phyloP scores from a whole-genome alignment of 352 stramenopile species.

The Globisporangium paroecandrum region DNA sequence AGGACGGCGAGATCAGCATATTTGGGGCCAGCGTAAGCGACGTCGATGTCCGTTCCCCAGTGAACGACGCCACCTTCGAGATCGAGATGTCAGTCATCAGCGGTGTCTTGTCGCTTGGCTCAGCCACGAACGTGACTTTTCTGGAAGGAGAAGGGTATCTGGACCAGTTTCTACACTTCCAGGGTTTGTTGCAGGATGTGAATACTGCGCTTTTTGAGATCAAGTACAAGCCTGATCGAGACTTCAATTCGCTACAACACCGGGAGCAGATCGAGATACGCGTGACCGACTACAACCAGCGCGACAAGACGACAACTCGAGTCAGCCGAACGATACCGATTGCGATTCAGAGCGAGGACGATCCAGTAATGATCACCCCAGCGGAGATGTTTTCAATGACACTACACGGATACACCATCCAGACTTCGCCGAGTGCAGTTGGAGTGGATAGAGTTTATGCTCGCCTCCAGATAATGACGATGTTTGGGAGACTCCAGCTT shows the following conservation, averaged over 20 bases:
- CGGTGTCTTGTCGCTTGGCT: slow-evolving; percentile 43
- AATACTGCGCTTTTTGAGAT: slow-evolving; percentile 76
- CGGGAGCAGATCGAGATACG: slow-evolving; percentile 50
- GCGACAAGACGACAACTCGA: slow-evolving; percentile 45
- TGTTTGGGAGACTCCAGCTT: slow-evolving; percentile 45
- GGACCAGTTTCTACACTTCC: slow-evolving; percentile 60
- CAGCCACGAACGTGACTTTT: slow-evolving; percentile 25
- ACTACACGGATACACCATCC: slow-evolving; percentile 44
- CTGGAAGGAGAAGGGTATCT: slow-evolving; percentile 45
- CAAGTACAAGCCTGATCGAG: slow-evolving; percentile 57
- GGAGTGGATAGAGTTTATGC: slow-evolving; percentile 30
- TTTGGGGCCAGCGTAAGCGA: slow-evolving; percentile 67
- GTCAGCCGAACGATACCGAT: slow-evolving; percentile 40
- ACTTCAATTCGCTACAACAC: slow-evolving; percentile 75
- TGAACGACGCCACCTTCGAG: slow-evolving; percentile 47
- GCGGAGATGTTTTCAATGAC: slow-evolving; percentile 33
- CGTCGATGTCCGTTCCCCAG: slow-evolving; percentile 35
- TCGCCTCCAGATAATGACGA: slow-evolving; percentile 47
- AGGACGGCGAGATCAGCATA: slow-evolving; percentile 60
- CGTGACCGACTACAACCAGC: slow-evolving; percentile 54
- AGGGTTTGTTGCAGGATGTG: slow-evolving; percentile 45
- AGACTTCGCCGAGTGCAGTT: slow-evolving; percentile 21
- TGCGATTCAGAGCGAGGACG: slow-evolving; percentile 40
- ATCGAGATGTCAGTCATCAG: slow-evolving; percentile 55
- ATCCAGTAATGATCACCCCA: slow-evolving; percentile 34